Evolutionary conservation across 306 rosid species (phyloP).

Genomic region (Delonix regia): DNA sequence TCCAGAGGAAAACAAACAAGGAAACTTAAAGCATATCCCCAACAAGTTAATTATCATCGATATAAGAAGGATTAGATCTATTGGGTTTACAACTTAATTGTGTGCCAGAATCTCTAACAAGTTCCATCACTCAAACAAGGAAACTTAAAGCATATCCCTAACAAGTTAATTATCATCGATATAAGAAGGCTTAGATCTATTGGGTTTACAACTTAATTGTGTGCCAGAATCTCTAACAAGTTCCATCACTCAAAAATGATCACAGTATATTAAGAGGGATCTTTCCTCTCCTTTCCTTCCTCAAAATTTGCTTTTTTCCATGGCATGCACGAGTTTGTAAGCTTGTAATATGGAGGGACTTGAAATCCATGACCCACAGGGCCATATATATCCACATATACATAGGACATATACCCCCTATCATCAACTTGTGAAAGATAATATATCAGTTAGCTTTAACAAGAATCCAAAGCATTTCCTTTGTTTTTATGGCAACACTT

Average conservation of each 20-base stretch:
- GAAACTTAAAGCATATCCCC: neutral
- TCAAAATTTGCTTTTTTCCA: slow-evolving; percentile 14
- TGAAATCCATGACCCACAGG: slow-evolving; percentile 52
- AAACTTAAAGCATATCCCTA: neutral
- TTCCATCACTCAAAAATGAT: slow-evolving; percentile 25
- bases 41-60: too few relatives aligned
- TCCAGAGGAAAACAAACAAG: slow-evolving; percentile 1
- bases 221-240: neutral
- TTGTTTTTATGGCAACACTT: slow-evolving; percentile 49
- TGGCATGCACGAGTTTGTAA: slow-evolving; percentile 40
- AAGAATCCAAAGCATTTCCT: slow-evolving; percentile 71
- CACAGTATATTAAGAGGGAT: neutral
- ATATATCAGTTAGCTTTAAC: slow-evolving; percentile 35
- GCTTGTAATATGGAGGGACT: slow-evolving; percentile 46
- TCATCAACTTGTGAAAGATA: slow-evolving; percentile 28
- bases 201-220: neutral
- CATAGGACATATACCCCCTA: slow-evolving; percentile 7
- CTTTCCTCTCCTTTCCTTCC: neutral
- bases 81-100: neutral
- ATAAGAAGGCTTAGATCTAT: neutral
- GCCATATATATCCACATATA: slow-evolving; percentile 12
- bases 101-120: neutral
- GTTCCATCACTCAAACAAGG: slow-evolving; percentile 16
- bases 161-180: too few relatives aligned
- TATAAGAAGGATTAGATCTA: neutral